Conservation (phyloP, 2,329 filamentous ascomycete species). For the Fusarium sp. region DNA sequence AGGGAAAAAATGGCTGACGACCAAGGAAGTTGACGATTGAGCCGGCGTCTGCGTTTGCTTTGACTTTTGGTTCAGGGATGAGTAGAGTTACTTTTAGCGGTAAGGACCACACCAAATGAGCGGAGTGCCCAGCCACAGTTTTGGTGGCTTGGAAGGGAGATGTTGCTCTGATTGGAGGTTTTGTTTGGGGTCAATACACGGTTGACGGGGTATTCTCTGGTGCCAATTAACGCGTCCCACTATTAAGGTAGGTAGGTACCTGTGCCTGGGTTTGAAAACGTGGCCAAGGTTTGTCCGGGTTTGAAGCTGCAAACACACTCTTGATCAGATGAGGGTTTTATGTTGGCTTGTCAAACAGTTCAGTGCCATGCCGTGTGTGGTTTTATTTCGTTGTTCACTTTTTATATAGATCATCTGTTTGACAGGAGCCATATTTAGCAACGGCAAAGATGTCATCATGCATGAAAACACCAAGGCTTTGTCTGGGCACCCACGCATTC, state of each 20-base stretch:
- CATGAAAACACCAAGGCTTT: conserved; percentile 28
- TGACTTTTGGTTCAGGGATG: conserved; percentile 47
- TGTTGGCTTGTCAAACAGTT: neutral
- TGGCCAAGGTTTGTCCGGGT: conserved; percentile 7
- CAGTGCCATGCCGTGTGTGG: neutral
- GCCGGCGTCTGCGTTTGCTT: conserved; percentile 14
- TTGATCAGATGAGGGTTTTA: neutral
- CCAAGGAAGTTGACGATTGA: conserved; percentile 46
- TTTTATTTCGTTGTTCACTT: conserved; percentile 1
- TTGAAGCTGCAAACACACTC: conserved; percentile 13
- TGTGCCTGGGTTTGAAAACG: neutral
- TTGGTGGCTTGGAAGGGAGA: conserved; percentile 24
- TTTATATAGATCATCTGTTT: conserved; percentile 1
- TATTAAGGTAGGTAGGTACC: conserved; percentile 1
- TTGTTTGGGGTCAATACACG: conserved; percentile 26
- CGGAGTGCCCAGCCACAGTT: conserved; percentile 37
- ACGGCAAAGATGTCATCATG: conserved; percentile 28
- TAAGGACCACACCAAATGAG: conserved; percentile 29
- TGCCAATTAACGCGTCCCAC: conserved; percentile 39
- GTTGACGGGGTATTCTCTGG: conserved; percentile 24
- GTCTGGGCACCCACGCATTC: conserved; percentile 10
- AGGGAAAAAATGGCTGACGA: conserved; percentile 39
- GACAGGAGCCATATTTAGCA: neutral
- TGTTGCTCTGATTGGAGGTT: conserved; percentile 27
- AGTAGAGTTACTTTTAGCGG: conserved; percentile 34